Evolutionary conservation across 352 stramenopile genomes (phyloP).

Genomic region (Phytophthora crassamura): DNA sequence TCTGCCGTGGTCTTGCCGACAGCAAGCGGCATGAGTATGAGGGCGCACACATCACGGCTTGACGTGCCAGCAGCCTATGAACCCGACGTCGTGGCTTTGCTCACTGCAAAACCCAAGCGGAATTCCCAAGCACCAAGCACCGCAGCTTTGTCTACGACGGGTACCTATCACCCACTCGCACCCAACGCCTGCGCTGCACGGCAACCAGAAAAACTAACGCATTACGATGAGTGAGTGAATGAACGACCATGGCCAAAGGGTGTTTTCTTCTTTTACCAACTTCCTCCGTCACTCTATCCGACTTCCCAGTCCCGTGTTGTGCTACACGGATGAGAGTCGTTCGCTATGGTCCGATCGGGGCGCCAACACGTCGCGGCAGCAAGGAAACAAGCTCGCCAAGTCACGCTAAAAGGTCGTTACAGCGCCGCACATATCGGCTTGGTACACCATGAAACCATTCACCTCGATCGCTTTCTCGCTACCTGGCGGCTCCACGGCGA

Average conservation of each 20-base stretch:
- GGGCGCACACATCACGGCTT: no score
- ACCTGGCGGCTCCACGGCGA: slow-evolving; percentile 19
- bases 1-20: no score
- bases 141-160: no score
- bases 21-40: no score
- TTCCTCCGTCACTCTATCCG: slow-evolving; percentile 35
- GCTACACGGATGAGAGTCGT: slow-evolving; percentile 5
- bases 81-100: no score
- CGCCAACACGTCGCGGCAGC: slow-evolving; percentile 16
- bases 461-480: slow-evolving; percentile 25
- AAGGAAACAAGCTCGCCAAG: slow-evolving; percentile 16
- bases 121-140: no score
- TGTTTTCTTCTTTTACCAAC: slow-evolving; percentile 30
- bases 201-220: no score
- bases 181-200: no score
- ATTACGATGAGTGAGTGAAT: no score
- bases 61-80: no score
- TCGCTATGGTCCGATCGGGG: slow-evolving; percentile 26
- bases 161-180: no score
- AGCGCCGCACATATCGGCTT: slow-evolving; percentile 17
- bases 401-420: slow-evolving; percentile 24
- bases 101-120: no score
- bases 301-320: slow-evolving; percentile 18
- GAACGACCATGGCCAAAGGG: slow-evolving; percentile 19
- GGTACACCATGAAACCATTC: slow-evolving; percentile 25